Conservation (phyloP, 805 yeast genomes). For the Grigorovia humatica region DNA sequence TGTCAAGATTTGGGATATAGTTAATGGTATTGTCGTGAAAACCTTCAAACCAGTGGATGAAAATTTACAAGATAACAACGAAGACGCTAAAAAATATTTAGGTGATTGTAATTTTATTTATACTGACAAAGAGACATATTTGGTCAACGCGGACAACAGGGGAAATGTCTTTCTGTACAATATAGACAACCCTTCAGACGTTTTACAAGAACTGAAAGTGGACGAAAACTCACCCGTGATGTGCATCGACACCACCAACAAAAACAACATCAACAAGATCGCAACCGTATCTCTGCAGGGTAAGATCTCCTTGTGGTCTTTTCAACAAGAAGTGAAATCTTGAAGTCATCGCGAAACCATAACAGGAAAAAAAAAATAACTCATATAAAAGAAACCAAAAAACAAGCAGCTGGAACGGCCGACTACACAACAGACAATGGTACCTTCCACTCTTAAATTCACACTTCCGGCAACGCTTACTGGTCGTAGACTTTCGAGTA, state of each 20-base stretch:
- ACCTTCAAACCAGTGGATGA: constrained; percentile 34
- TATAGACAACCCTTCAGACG: background rate
- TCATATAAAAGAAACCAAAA: too few species aligned
- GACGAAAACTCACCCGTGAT: constrained; percentile 1
- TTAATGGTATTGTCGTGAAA: constrained; percentile 69
- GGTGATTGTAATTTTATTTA: constrained; percentile 1
- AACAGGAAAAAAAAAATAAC: too few species aligned
- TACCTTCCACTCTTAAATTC: too few species aligned
- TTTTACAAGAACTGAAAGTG: background rate
- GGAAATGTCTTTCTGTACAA: constrained; percentile 20
- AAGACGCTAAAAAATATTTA: background rate
- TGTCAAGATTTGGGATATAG: constrained; percentile 77
- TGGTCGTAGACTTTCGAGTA: too few species aligned
- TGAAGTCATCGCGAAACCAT: background rate
- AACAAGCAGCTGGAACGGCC: too few species aligned
- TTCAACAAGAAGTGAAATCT: background rate
- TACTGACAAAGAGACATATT: constrained; percentile 8
- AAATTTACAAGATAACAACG: background rate
- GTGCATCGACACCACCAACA: background rate
- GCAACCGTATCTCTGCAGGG: background rate
- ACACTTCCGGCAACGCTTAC: too few species aligned
- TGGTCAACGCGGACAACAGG: constrained; percentile 25
- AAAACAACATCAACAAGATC: background rate
- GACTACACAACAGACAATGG: too few species aligned
- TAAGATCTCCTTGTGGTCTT: background rate